Evolutionary conservation across 2,329 filamentous ascomycete species (phyloP), one percentile per base, ranked within the genome.

Genomic region (Beauveria bassiana): DNA sequence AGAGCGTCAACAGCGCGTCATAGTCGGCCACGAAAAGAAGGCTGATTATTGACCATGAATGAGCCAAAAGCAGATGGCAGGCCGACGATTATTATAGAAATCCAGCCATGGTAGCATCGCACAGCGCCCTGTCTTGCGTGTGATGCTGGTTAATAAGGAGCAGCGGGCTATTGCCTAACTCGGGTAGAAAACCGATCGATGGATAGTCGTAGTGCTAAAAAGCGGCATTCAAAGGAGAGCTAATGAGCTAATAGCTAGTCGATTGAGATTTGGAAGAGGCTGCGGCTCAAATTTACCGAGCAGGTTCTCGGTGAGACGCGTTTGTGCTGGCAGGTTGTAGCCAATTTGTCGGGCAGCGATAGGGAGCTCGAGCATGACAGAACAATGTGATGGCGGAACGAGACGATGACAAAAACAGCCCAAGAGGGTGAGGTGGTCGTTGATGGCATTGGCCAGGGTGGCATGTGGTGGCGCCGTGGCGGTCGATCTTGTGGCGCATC

Each of bases 401-500:
- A 9, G 50, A 24, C 2, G 49, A 46, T 47, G 42, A 38, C 50
- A n/a, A 34, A 47, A 56, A 31, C 47, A 16, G 51, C 7, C 5
- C 22, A 31, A 49, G 43, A 49, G 31, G 51, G 59, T 49, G 59
- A 42, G 16, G 59, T 31, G 52, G 43, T 47, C 9, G 50, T 49
- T 9, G 59, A 61, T 10, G 59, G 28, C 45, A 61, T 55, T 61
- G 59, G 59, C 3, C 59, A 40, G 43, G 43, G 20, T 22, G 16
- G 9, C 31, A 47, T 16, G 9, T 24, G 43, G 59, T 34, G 51
- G 58, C 31, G 42, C 12, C 31, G 34, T 43, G 59, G 51, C 22
- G 43, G 52, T 38, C 59, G 59, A 61, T 61, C 59, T 38, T 61
- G 59, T 51, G 59, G 59, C 59, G 59, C 53, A 61, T 61, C 59